Evolutionary conservation across 1,284 basidiomycete species (phyloP).

Genomic region (Erythrobasidium hasegawianum): DNA sequence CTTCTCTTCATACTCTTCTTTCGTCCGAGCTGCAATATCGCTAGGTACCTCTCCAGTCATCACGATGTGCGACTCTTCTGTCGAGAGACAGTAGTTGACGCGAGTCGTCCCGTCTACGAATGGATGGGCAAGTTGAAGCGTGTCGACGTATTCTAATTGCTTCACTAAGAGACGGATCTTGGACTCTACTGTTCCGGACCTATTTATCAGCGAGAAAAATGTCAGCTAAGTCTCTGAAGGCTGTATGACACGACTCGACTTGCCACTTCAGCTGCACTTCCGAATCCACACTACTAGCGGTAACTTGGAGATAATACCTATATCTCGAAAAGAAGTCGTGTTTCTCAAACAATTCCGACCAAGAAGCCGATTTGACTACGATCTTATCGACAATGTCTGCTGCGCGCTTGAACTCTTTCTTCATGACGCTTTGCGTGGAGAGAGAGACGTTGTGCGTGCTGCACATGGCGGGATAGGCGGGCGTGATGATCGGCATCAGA

Average conservation of each 20-base stretch:
- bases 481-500: slow-evolving; percentile 99
- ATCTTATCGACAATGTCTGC: slow-evolving; percentile 91
- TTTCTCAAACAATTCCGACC: slow-evolving; percentile 87
- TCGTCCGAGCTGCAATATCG: slow-evolving; percentile 66
- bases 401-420: slow-evolving; percentile 92
- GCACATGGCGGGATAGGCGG: slow-evolving; percentile 99
- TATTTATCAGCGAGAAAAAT: no score
- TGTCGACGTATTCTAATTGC: slow-evolving; percentile 93
- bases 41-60: slow-evolving; percentile 82
- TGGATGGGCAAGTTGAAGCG: slow-evolving; percentile 86
- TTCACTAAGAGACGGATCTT: slow-evolving; percentile 91
- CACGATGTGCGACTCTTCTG: slow-evolving; percentile 73
- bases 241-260: no score
- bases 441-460: slow-evolving; percentile 95
- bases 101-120: slow-evolving; percentile 92
- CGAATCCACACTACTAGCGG: slow-evolving; percentile 74
- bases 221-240: no score
- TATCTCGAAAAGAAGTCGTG: slow-evolving; percentile 98
- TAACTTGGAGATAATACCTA: slow-evolving; percentile 96
- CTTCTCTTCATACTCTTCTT: slow-evolving; percentile 73
- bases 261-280: slow-evolving; percentile 94
- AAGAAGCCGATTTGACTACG: slow-evolving; percentile 74
- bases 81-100: slow-evolving; percentile 73
- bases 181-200: slow-evolving; percentile 93
- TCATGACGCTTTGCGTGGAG: slow-evolving; percentile 95